phyloP scores from a whole-genome alignment of 371 early-diverging fungal genomes.

The Apophysomyces sp. region DNA sequence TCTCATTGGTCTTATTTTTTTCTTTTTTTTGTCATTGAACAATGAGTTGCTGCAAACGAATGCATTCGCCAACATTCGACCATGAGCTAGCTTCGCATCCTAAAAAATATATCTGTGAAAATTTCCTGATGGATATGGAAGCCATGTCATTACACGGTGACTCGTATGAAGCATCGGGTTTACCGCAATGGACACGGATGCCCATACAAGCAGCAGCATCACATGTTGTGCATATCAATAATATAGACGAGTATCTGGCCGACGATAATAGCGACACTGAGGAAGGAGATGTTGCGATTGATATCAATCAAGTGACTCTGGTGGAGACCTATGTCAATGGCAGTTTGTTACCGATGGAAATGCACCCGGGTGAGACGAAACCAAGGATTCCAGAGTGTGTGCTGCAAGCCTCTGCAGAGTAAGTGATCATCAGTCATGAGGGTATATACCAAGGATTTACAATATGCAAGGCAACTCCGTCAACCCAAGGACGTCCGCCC shows the following conservation, averaged over 20 bases:
- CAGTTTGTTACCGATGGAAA: slow-evolving; percentile 27
- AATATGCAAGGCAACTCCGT: not conserved
- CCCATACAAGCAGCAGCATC: not conserved
- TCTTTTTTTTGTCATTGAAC: too few relatives aligned
- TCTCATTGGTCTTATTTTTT: too few relatives aligned
- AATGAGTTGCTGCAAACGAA: slow-evolving; percentile 8
- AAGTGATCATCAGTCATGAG: not conserved
- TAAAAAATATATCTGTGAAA: slow-evolving; percentile 22
- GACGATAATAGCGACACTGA: slow-evolving; percentile 2
- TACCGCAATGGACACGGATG: not conserved
- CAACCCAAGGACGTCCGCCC: not conserved
- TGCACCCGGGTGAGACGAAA: slow-evolving; percentile 23
- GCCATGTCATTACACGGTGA: slow-evolving; percentile 17
- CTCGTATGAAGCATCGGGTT: not conserved
- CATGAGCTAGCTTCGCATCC: slow-evolving; percentile 7
- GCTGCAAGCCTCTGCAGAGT: slow-evolving; percentile 1
- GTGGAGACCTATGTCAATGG: slow-evolving; percentile 24
- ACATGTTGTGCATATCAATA: slow-evolving; percentile 6
- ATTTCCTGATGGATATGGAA: slow-evolving; percentile 12
- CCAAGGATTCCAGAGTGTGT: slow-evolving; percentile 38
- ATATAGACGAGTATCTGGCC: slow-evolving; percentile 13
- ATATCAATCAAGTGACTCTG: slow-evolving; percentile 9
- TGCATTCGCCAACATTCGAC: slow-evolving; percentile 17
- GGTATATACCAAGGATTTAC: not conserved
- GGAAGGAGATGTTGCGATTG: not conserved